Percentiles rank a stretch among this genome's conserved stretches.
phyloP scores from a whole-genome alignment of 192 early-diverging fungal species.

The Linnemannia schmuckeri region DNA sequence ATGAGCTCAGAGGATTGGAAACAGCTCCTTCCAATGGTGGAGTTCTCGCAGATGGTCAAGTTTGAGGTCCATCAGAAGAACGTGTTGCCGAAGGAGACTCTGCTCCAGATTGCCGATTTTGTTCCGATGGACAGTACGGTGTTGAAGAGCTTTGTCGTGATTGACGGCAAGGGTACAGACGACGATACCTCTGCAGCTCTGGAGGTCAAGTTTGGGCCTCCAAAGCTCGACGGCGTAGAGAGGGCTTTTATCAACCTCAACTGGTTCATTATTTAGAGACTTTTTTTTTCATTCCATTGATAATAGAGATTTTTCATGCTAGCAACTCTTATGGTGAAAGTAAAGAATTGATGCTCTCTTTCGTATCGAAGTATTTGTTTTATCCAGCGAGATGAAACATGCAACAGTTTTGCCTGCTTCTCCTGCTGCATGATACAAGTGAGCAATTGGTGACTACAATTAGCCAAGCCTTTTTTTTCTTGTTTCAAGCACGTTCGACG shows the following conservation, averaged over 20 bases:
- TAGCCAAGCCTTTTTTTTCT: too few species aligned
- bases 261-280: not conserved
- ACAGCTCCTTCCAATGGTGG: not conserved
- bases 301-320: too few species aligned
- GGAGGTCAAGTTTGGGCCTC: not conserved
- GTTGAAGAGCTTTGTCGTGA: not conserved
- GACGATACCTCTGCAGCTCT: not conserved
- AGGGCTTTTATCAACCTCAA: not conserved
- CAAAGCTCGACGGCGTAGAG: too few species aligned
- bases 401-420: too few species aligned
- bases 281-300: too few species aligned
- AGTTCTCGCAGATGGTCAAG: not conserved
- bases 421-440: too few species aligned
- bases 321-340: too few species aligned
- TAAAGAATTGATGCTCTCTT: too few species aligned
- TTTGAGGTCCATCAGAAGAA: not conserved
- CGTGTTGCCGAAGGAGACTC: not conserved
- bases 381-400: too few species aligned
- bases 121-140: not conserved
- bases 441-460: too few species aligned
- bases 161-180: not conserved
- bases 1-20: not conserved
- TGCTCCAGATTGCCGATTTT: not conserved
- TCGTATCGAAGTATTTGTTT: too few species aligned
- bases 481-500: too few species aligned